Base-by-base conservation (phyloP, 805 yeast genomes). In the Grigorovia jiainica region DNA sequence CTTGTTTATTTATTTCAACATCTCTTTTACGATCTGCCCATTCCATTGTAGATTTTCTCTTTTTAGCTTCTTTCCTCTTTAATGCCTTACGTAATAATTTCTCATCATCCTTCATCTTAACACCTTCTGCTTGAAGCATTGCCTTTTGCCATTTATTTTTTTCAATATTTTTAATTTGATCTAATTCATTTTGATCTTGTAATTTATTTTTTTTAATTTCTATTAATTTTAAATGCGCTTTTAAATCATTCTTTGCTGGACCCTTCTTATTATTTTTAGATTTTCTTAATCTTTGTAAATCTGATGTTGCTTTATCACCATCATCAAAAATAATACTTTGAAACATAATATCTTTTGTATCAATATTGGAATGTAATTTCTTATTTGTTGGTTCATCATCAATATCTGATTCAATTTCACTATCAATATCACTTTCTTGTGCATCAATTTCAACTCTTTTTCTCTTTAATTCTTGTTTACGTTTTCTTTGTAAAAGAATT, bases 21-120 rank as follows among this genome's bases (percentile, higher is more conserved):
- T 73, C 73, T 52, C 80, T 83, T 59, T 84, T 81, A 50, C 99
- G 76, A 40, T 90, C 97, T 49, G 68, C 74, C 99, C 99, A 92
- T 63, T 90, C 95, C 40, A 77, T 68, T 54, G 87, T 95, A 44
- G 94, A 82, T 68, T 80, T 85, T 56, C 84, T 75, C 70, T 92
- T 92, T 57, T 74, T 73, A 47, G 83, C 78, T 53, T 86, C 90
- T 58, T 87, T 85, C 53, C 83, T 74, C 67, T 83, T 87, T 47
- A 90, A 63, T 2, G 97, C 85, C 61, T 86, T 90, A 55, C 80
- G 82, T 63, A 92, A 73, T 52, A 92, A 66, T 57, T 78, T 80
- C 60, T 90, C 97, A 61, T 90, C 94, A 63, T 92, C 96, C 53
- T 82, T 83, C 36, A 90, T 68, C 61, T 87, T 90, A 21, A 77